A percentile compares a stretch with the other conserved stretches of the same genome.
phyloP scores from a whole-genome alignment of 176 grass and related monocot genomes.

The Cenchrus americanus region DNA sequence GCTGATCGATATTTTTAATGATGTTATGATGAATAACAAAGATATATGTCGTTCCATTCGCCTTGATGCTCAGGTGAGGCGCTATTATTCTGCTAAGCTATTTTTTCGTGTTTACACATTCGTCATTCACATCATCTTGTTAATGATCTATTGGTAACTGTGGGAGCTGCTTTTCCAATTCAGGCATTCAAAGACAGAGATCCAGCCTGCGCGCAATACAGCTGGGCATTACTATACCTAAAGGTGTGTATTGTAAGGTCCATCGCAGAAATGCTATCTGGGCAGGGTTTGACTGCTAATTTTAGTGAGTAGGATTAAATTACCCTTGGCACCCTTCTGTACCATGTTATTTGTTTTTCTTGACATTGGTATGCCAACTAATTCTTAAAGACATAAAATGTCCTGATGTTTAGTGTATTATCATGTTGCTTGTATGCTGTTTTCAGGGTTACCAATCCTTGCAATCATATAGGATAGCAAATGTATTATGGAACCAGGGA shows the following conservation, averaged over 20 bases:
- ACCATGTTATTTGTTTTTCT: neutral
- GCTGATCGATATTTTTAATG: constrained; percentile 91
- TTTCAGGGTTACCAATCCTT: constrained; percentile 93
- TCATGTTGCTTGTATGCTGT: constrained; percentile 14
- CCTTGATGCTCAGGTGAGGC: constrained; percentile 90
- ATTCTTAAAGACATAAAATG: neutral
- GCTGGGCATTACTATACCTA: constrained; percentile 93
- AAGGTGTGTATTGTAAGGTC: constrained; percentile 56
- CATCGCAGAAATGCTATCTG: neutral
- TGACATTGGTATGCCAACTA: neutral
- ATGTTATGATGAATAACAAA: constrained; percentile 87
- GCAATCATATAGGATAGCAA: constrained; percentile 95
- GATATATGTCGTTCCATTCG: constrained; percentile 82
- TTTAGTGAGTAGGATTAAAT: neutral
- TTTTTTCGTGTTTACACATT: constrained; percentile 25
- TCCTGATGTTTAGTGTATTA: neutral
- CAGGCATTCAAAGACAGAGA: constrained; percentile 97
- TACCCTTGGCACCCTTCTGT: neutral
- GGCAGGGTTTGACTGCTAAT: neutral
- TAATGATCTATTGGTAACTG: constrained; percentile 15
- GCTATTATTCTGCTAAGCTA: neutral
- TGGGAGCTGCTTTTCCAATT: constrained; percentile 36
- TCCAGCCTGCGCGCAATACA: constrained; percentile 94
- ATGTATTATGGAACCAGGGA: constrained; percentile 95
- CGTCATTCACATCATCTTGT: constrained; percentile 29